phyloP scores from a whole-genome alignment of 2,329 filamentous ascomycete species.

The Ceratocystis huliohia region DNA sequence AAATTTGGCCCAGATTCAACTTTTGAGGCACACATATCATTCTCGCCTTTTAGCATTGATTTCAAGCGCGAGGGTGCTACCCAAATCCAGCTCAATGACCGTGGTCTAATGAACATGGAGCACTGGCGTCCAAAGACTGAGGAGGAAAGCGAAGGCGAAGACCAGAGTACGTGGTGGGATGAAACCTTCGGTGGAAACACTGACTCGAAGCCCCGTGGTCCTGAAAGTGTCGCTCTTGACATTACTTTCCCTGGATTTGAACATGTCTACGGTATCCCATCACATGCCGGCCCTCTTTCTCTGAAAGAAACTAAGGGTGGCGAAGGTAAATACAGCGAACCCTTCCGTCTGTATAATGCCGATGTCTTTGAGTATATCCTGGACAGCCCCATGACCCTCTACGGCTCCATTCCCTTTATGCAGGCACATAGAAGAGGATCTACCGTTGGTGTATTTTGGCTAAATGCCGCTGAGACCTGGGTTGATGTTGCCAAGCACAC shows the following conservation, averaged over 20 bases:
- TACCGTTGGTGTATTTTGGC: conserved; percentile 91
- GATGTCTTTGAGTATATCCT: conserved; percentile 98
- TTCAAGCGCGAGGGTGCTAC: conserved; percentile 73
- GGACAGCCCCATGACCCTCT: conserved; percentile 95
- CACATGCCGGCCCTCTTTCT: conserved; percentile 79
- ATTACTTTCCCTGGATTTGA: conserved; percentile 86
- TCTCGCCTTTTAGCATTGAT: conserved; percentile 71
- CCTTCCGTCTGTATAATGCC: conserved; percentile 88
- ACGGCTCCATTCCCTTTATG: conserved; percentile 96
- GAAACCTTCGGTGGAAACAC: conserved; percentile 92
- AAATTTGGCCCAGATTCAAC: conserved; percentile 63
- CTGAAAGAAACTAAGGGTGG: conserved; percentile 84
- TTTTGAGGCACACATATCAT: conserved; percentile 72
- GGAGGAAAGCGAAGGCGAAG: conserved; percentile 34
- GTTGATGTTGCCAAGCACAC: conserved; percentile 81
- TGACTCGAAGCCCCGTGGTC: conserved; percentile 86
- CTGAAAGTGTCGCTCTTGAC: conserved; percentile 82
- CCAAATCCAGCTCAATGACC: conserved; percentile 79
- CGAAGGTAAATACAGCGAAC: conserved; percentile 71
- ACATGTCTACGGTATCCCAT: conserved; percentile 87
- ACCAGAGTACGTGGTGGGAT: conserved; percentile 95
- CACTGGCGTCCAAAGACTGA: conserved; percentile 89
- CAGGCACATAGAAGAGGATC: conserved; percentile 91
- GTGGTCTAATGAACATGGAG: conserved; percentile 83
- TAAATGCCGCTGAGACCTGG: conserved; percentile 96